phyloP scores from a whole-genome alignment of 495 filamentous ascomycete species.

The Xylaria intraflava region DNA sequence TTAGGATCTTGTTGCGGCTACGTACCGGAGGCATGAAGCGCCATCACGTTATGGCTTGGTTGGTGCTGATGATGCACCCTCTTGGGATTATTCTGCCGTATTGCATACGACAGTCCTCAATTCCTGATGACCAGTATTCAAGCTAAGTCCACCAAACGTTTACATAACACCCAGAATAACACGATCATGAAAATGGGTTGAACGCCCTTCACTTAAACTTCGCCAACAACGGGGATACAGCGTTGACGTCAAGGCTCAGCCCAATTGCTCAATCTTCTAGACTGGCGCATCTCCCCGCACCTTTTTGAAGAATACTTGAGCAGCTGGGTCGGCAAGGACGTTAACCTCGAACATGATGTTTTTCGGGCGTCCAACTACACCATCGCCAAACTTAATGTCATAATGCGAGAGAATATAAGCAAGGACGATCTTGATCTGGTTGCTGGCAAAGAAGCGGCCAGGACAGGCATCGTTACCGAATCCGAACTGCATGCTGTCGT shows the following conservation, averaged over 20 bases:
- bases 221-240: no score
- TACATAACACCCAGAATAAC: no score
- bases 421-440: conserved; percentile 42
- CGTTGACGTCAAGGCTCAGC: not conserved
- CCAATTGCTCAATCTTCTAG: not conserved
- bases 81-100: no score
- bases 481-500: conserved; percentile 40
- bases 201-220: no score
- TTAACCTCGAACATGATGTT: conserved; percentile 27
- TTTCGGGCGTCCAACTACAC: conserved; percentile 18
- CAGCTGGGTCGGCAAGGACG: conserved; percentile 19
- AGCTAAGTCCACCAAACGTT: no score
- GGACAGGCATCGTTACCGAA: conserved; percentile 44
- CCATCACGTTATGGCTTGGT: no score
- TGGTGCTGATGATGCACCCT: no score
- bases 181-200: no score
- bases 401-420: conserved; percentile 35
- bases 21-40: no score
- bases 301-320: conserved; percentile 21
- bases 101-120: no score
- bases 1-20: no score
- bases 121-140: no score
- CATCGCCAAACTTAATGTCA: conserved; percentile 36
- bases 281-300: conserved; percentile 1
- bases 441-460: conserved; percentile 40